phyloP scores from a whole-genome alignment of 208 protist species.

The Herpetomonas tarakana region DNA sequence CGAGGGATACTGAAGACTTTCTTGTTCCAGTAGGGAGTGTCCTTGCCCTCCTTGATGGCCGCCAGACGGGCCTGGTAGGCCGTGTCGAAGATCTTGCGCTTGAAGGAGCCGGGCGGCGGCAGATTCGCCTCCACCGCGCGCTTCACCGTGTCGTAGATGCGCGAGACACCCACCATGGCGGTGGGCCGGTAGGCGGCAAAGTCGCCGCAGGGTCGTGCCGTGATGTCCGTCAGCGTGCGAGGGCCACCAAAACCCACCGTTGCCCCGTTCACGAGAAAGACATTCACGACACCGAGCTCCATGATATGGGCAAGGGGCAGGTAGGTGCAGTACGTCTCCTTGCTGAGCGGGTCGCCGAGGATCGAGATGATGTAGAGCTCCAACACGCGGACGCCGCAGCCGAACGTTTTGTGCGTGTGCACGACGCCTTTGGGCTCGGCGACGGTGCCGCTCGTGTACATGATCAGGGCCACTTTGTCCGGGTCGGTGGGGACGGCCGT shows the following conservation, averaged over 20 bases:
- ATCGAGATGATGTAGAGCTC: slow-evolving; percentile 6
- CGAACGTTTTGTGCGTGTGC: slow-evolving; percentile 36
- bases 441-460: slow-evolving; percentile 77
- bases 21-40: slow-evolving; percentile 64
- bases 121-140: slow-evolving; percentile 52
- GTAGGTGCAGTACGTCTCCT: slow-evolving; percentile 61
- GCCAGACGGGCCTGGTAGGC: slow-evolving; percentile 35
- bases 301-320: slow-evolving; percentile 76
- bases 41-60: slow-evolving; percentile 34
- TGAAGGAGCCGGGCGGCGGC: slow-evolving; percentile 22
- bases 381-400: slow-evolving; percentile 14
- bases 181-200: slow-evolving; percentile 45
- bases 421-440: slow-evolving; percentile 71
- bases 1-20: slow-evolving; percentile 61
- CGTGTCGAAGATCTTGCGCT: slow-evolving; percentile 46
- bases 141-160: slow-evolving; percentile 76
- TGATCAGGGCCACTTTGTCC: slow-evolving; percentile 34
- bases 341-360: slow-evolving; percentile 5
- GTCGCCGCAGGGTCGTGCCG: slow-evolving; percentile 38
- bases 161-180: slow-evolving; percentile 58
- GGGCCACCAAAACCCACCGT: slow-evolving; percentile 41
- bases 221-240: slow-evolving; percentile 29
- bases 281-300: slow-evolving; percentile 44
- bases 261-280: slow-evolving; percentile 30
- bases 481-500: slow-evolving; percentile 13